A percentile compares a stretch with the other conserved stretches of the same genome.
phyloP scores from a whole-genome alignment of 2,329 filamentous ascomycete genomes.

The Aspergillus versicolor region DNA sequence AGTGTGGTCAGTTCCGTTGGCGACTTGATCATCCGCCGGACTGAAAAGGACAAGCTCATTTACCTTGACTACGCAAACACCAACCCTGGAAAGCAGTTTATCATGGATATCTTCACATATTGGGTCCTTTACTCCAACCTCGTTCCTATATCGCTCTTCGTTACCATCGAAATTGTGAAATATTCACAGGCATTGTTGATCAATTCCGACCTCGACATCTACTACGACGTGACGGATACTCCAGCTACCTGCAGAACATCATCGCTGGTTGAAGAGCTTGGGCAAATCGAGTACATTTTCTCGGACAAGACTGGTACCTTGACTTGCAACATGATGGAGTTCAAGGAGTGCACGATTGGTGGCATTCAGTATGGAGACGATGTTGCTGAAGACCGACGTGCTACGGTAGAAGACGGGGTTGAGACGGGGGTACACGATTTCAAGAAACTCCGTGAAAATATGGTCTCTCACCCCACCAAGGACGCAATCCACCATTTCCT shows the following conservation, averaged over 20 bases:
- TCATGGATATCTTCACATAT: slow-evolving; percentile 93
- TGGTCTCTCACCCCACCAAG: slow-evolving; percentile 59
- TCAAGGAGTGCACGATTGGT: slow-evolving; percentile 89
- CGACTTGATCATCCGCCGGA: slow-evolving; percentile 76
- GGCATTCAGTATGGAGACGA: slow-evolving; percentile 93
- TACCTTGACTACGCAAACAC: slow-evolving; percentile 71
- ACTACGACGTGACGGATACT: slow-evolving; percentile 92
- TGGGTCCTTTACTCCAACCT: slow-evolving; percentile 97
- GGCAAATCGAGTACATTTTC: slow-evolving; percentile 98
- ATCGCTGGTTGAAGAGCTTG: slow-evolving; percentile 92
- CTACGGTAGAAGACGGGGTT: slow-evolving; percentile 72
- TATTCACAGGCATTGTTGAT: slow-evolving; percentile 98
- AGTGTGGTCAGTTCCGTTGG: slow-evolving; percentile 90
- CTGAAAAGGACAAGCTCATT: slow-evolving; percentile 59
- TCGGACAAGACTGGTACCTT: slow-evolving; percentile 96
- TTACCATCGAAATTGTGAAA: slow-evolving; percentile 96
- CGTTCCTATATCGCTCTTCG: slow-evolving; percentile 96
- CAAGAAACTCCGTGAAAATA: slow-evolving; percentile 69
- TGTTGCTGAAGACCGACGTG: slow-evolving; percentile 83
- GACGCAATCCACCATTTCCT: slow-evolving; percentile 80
- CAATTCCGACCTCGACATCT: slow-evolving; percentile 96
- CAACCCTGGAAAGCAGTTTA: slow-evolving; percentile 75
- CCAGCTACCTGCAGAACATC: slow-evolving; percentile 95
- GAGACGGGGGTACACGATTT: slow-evolving; percentile 84
- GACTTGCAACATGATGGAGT: slow-evolving; percentile 99